Conservation (phyloP, 106 monocot species). For the Allium sativum region DNA sequence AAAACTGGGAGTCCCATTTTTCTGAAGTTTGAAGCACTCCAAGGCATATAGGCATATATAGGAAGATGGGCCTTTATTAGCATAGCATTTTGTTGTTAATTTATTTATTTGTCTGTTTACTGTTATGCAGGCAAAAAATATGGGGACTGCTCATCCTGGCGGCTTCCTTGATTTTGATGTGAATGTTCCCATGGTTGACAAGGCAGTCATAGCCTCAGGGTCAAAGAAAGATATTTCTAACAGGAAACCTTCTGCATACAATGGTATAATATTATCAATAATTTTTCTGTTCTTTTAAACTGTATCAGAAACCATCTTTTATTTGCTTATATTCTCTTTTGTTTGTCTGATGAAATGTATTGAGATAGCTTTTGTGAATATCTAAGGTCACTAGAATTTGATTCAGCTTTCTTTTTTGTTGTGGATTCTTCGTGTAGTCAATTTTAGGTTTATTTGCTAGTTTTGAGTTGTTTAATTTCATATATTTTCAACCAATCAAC, state of each 20-base stretch:
- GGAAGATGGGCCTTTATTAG: neutral
- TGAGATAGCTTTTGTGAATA: too few species aligned
- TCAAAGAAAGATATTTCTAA: conserved; percentile 29
- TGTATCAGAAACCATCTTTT: neutral
- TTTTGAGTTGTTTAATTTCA: neutral
- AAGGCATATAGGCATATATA: too few species aligned
- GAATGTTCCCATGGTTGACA: conserved; percentile 50
- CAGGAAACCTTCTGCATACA: conserved; percentile 12
- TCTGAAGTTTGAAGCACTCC: too few species aligned
- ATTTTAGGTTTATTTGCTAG: neutral
- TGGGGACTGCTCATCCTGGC: conserved; percentile 4
- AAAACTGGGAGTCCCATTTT: neutral
- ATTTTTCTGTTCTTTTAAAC: neutral
- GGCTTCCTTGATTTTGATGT: conserved; percentile 24
- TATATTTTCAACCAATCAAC: neutral
- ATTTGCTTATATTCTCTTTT: too few species aligned
- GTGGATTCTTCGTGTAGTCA: too few species aligned
- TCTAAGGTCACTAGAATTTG: too few species aligned
- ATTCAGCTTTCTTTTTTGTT: too few species aligned
- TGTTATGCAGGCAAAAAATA: conserved; percentile 33
- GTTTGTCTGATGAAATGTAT: too few species aligned
- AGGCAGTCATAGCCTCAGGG: conserved; percentile 36
- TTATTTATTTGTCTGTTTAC: neutral
- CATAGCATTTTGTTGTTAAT: neutral
- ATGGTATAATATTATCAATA: conserved; percentile 24